These are phyloP conservation scores for Spirogloea muscicola DNA, from an alignment of 139 green algal genomes.

Conservation along the genomic window DNA sequence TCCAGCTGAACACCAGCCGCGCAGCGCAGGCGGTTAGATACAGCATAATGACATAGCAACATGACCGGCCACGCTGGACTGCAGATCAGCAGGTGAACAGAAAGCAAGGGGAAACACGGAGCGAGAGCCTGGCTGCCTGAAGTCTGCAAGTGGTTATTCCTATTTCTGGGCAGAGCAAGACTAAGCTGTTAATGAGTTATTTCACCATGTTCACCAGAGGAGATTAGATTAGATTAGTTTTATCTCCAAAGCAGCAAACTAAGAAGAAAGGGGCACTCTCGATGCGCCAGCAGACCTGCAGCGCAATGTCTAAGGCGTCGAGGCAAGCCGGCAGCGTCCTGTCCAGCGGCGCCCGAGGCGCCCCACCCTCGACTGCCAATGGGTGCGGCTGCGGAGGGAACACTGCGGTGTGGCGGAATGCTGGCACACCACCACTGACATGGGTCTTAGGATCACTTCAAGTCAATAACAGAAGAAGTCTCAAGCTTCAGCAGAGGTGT, in stretches of 20 bases:
- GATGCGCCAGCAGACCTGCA: conserved; percentile 5
- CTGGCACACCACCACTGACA: conserved; percentile 18
- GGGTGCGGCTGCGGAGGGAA: conserved; percentile 37
- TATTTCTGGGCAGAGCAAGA: too few species aligned
- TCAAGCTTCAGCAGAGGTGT: background rate
- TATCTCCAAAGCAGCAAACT: background rate
- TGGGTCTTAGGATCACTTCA: background rate
- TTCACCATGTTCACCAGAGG: too few species aligned
- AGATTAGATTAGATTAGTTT: too few species aligned
- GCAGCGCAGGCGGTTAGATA: background rate
- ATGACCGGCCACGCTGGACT: too few species aligned
- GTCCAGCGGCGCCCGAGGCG: too few species aligned
- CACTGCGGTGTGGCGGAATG: conserved; percentile 26
- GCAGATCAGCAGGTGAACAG: too few species aligned
- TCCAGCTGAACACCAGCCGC: conserved; percentile 34
- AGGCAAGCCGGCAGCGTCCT: conserved; percentile 30
- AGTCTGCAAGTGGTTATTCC: too few species aligned
- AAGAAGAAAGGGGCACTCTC: background rate
- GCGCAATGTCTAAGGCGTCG: conserved; percentile 28
- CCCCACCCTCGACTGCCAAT: conserved; percentile 1
- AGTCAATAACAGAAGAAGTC: background rate
- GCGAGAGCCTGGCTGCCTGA: background rate
- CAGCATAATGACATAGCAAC: too few species aligned
- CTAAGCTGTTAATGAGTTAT: too few species aligned
- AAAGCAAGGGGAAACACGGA: too few species aligned